A percentile compares a stretch with the other conserved stretches of the same genome.
These are phyloP conservation scores for Tetrastigma voinierianum DNA, from an alignment of 164 flowering plant species.

Conservation along the genomic window DNA sequence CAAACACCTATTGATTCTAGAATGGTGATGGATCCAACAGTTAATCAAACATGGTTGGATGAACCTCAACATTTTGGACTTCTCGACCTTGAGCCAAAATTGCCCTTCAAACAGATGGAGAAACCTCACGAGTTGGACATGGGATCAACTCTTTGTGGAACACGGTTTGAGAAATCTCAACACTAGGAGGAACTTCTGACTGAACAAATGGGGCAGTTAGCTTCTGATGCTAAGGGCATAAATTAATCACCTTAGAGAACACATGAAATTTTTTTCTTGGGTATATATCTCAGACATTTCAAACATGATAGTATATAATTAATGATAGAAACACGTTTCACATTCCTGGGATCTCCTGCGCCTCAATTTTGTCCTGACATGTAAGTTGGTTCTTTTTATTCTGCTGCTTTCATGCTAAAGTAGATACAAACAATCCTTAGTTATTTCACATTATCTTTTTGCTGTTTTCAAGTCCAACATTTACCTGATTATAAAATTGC, in stretches of 20 bases:
- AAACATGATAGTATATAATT: background rate
- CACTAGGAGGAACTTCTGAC: conserved; percentile 36
- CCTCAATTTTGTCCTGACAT: background rate
- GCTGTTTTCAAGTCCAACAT: background rate
- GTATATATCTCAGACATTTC: too few relatives aligned
- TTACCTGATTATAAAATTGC: background rate
- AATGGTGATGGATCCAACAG: conserved; percentile 20
- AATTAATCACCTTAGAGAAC: too few relatives aligned
- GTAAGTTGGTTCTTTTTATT: background rate
- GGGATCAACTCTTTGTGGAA: conserved; percentile 6
- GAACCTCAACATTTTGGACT: conserved; percentile 11
- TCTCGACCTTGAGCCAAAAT: background rate
- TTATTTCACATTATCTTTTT: background rate
- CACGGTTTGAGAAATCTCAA: conserved; percentile 15
- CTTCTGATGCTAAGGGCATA: conserved; percentile 17
- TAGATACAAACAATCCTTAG: background rate
- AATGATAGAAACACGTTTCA: background rate
- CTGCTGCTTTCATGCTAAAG: background rate
- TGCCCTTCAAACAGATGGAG: conserved; percentile 10
- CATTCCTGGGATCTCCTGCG: background rate
- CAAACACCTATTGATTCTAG: conserved; percentile 14
- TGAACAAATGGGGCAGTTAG: conserved; percentile 34
- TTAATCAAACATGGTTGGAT: conserved; percentile 4
- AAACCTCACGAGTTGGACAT: conserved; percentile 11
- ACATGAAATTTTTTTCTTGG: too few relatives aligned